Conservation (phyloP, 2,329 filamentous ascomycete genomes). For the Aciculosporium take region DNA sequence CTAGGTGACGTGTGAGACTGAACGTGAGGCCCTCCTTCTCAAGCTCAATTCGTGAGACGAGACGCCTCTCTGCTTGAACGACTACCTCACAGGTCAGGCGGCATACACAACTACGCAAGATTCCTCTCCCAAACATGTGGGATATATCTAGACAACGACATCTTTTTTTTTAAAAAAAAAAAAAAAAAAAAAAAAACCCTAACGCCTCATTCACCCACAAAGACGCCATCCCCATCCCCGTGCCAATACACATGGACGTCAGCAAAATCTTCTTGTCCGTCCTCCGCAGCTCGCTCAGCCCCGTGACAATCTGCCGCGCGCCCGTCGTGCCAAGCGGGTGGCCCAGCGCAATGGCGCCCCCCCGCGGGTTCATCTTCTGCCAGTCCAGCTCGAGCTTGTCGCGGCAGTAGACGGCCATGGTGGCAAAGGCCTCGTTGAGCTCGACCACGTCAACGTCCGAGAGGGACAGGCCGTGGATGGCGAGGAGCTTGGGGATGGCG, state of each 20-base stretch:
- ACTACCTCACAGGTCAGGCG: too few relatives aligned
- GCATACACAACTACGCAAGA: too few relatives aligned
- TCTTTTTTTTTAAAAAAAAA: too few relatives aligned
- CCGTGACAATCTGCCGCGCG: slow-evolving; percentile 72
- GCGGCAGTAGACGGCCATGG: slow-evolving; percentile 91
- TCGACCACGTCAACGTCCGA: slow-evolving; percentile 82
- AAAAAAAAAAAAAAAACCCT: too few relatives aligned
- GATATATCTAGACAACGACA: too few relatives aligned
- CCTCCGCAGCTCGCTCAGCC: slow-evolving; percentile 69
- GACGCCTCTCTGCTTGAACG: too few relatives aligned
- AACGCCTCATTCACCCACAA: slow-evolving; percentile 45
- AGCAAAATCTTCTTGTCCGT: slow-evolving; percentile 82
- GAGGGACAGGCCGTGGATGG: slow-evolving; percentile 61
- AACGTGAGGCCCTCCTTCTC: too few relatives aligned
- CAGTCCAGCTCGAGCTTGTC: slow-evolving; percentile 56
- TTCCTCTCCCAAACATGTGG: too few relatives aligned
- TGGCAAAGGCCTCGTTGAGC: slow-evolving; percentile 95
- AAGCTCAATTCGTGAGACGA: too few relatives aligned
- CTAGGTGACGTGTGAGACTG: too few relatives aligned
- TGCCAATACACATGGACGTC: slow-evolving; percentile 78
- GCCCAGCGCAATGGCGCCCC: slow-evolving; percentile 70
- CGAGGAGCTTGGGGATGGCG: slow-evolving; percentile 69
- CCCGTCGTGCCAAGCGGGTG: slow-evolving; percentile 73
- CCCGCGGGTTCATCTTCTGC: slow-evolving; percentile 67
- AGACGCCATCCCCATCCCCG: slow-evolving; percentile 55